Conservation (phyloP, 2,329 filamentous ascomycete genomes). For the Arthrobotrys musiformis region DNA sequence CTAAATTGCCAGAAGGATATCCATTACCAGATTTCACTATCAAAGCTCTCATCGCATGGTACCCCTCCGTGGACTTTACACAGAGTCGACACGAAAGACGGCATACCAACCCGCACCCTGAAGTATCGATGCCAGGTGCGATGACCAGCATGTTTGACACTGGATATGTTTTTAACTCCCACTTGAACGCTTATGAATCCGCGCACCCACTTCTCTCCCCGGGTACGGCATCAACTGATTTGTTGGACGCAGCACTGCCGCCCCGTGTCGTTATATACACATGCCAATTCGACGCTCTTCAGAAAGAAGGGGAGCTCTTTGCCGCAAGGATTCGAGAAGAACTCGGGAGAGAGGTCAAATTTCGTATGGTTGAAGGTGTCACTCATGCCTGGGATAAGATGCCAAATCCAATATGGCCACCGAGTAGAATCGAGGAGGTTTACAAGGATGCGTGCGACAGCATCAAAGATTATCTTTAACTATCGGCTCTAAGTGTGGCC, state of each 20-base stretch:
- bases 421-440: conserved; percentile 67
- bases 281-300: conserved; percentile 75
- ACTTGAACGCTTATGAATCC: conserved; percentile 63
- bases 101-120: conserved; percentile 67
- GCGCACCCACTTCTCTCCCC: conserved; percentile 71
- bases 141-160: conserved; percentile 74
- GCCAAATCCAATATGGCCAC: conserved; percentile 67
- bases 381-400: conserved; percentile 75
- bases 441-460: conserved; percentile 68
- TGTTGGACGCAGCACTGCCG: conserved; percentile 66
- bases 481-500: background rate
- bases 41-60: conserved; percentile 70
- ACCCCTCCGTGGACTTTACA: conserved; percentile 73
- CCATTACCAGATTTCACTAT: conserved; percentile 61
- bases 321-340: conserved; percentile 68
- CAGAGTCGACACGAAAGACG: conserved; percentile 69
- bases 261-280: conserved; percentile 70
- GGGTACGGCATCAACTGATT: conserved; percentile 67
- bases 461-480: conserved; percentile 14
- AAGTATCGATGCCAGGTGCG: conserved; percentile 69
- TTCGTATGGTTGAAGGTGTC: conserved; percentile 71
- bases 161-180: conserved; percentile 70
- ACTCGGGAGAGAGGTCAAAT: conserved; percentile 69
- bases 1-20: conserved; percentile 29
- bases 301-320: conserved; percentile 71